These are phyloP conservation scores for Lizonia empirigonia DNA, from an alignment of 2,329 filamentous ascomycete genomes.

Conservation along the genomic window DNA sequence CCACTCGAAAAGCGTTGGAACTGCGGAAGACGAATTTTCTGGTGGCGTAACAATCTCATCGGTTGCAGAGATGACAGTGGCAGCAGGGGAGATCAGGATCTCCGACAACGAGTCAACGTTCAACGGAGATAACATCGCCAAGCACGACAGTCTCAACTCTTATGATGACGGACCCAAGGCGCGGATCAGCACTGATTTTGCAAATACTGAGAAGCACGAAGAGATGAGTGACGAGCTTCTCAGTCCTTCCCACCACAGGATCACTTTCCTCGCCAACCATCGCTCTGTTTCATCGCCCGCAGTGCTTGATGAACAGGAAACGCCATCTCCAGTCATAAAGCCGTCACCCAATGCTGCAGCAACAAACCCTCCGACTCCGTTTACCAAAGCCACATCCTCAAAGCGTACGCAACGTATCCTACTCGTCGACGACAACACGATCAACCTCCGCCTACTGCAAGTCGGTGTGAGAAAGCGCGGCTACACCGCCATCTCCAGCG, in stretches of 20 bases:
- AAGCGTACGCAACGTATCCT: slow-evolving; percentile 23
- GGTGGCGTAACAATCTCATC: too few relatives aligned
- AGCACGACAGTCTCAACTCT: neutral
- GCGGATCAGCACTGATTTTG: neutral
- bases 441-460: slow-evolving; percentile 41
- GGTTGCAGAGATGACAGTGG: neutral
- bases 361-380: neutral
- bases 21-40: neutral
- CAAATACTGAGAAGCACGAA: neutral
- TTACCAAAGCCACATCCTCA: neutral
- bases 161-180: neutral
- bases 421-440: slow-evolving; percentile 45
- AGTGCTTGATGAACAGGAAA: neutral
- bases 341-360: neutral
- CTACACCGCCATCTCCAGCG: slow-evolving; percentile 20
- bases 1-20: neutral
- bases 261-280: neutral
- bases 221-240: neutral
- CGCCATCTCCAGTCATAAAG: neutral
- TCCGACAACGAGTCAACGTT: neutral
- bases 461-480: slow-evolving; percentile 33
- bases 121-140: neutral
- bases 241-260: neutral
- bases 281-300: neutral
- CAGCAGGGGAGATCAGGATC: neutral